phyloP scores from a whole-genome alignment of 768 basidiomycete species.

The Trametes gibbosa region DNA sequence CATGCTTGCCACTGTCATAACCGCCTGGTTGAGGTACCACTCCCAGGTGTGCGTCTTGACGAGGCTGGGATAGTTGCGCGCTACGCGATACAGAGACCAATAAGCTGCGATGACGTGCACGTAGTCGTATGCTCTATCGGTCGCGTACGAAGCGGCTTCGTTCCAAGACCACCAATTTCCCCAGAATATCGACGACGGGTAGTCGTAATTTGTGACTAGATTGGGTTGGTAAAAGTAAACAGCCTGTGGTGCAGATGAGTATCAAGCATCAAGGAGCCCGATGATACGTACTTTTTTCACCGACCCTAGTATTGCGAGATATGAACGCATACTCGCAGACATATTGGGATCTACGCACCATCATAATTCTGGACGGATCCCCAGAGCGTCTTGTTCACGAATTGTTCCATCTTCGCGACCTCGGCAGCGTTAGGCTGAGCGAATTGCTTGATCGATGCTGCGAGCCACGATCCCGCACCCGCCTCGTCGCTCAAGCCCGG shows the following conservation, averaged over 20 bases:
- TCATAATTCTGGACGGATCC: conserved; percentile 51
- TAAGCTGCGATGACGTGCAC: conserved; percentile 40
- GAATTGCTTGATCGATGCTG: conserved; percentile 55
- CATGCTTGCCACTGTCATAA: conserved; percentile 45
- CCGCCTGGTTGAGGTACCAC: conserved; percentile 57
- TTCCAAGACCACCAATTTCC: conserved; percentile 61
- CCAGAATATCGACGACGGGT: conserved; percentile 49
- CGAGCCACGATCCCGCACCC: conserved; percentile 58
- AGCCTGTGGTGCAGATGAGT: conserved; percentile 29
- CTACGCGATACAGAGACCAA: conserved; percentile 57
- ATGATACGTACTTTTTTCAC: conserved; percentile 44
- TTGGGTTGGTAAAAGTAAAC: conserved; percentile 52
- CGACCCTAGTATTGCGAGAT: conserved; percentile 33
- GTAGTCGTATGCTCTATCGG: conserved; percentile 51
- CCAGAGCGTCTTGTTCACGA: conserved; percentile 44
- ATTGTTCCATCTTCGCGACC: conserved; percentile 50
- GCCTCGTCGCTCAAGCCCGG: conserved; percentile 59
- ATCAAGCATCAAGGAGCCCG: not conserved
- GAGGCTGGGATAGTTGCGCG: conserved; percentile 53
- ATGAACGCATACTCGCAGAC: not conserved
- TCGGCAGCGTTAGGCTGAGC: conserved; percentile 53
- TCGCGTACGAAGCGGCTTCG: conserved; percentile 44
- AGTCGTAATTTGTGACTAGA: conserved; percentile 43
- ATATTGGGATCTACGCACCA: conserved; percentile 30
- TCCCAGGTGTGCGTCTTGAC: conserved; percentile 48